phyloP scores from a whole-genome alignment of 768 basidiomycete genomes.

The Auricularia auricula-judae region DNA sequence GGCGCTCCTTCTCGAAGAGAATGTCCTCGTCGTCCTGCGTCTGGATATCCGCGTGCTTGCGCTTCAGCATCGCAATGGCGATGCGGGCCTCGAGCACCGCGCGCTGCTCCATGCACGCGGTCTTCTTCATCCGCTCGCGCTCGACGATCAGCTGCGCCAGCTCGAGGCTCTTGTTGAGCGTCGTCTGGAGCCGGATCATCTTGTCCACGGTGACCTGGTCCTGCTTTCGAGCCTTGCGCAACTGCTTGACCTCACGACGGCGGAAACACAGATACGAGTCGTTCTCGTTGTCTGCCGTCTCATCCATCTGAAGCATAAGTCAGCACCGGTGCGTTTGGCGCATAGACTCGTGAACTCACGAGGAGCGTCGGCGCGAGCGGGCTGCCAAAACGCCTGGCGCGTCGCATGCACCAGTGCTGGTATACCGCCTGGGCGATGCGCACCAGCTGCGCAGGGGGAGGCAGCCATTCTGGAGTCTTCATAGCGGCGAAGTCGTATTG shows the following conservation, averaged over 20 bases:
- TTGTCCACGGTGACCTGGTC: slow-evolving; percentile 87
- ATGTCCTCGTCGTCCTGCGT: slow-evolving; percentile 63
- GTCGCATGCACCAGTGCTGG: slow-evolving; percentile 83
- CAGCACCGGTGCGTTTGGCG: not conserved
- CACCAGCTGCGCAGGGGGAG: slow-evolving; percentile 46
- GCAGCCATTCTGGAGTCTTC: slow-evolving; percentile 56
- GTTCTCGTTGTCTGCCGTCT: slow-evolving; percentile 66
- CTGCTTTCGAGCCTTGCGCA: slow-evolving; percentile 87
- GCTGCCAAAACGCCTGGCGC: slow-evolving; percentile 69
- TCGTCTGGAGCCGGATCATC: slow-evolving; percentile 65
- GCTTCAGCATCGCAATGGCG: slow-evolving; percentile 67
- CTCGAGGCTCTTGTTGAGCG: slow-evolving; percentile 62
- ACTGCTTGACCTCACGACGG: slow-evolving; percentile 84
- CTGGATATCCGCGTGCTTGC: slow-evolving; percentile 51
- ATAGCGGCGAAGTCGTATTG: slow-evolving; percentile 60
- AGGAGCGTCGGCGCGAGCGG: slow-evolving; percentile 82
- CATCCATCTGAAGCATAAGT: slow-evolving; percentile 52
- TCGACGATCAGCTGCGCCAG: slow-evolving; percentile 56
- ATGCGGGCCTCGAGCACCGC: slow-evolving; percentile 72
- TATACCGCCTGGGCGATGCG: slow-evolving; percentile 67
- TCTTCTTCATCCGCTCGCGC: slow-evolving; percentile 71
- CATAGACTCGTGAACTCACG: slow-evolving; percentile 35
- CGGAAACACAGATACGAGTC: slow-evolving; percentile 98
- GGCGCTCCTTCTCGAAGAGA: slow-evolving; percentile 58
- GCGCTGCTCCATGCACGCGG: slow-evolving; percentile 43